Evolutionary conservation across 805 yeast genomes (phyloP).

Genomic region (Sungouiozyma intestinalis): DNA sequence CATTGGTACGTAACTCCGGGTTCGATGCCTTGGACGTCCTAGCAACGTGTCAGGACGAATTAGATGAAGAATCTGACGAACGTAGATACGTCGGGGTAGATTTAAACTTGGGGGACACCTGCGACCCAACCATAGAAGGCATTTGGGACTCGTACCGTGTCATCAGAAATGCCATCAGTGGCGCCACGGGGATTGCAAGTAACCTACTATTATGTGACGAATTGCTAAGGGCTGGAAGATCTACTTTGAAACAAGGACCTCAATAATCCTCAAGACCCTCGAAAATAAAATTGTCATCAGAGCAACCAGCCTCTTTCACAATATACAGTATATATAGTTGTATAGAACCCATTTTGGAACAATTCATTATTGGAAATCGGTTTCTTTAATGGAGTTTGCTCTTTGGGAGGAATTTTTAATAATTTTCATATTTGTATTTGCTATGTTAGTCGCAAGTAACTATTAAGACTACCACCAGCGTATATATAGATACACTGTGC

Average conservation of each 20-base stretch:
- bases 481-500: neutral
- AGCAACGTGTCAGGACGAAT: conserved; percentile 71
- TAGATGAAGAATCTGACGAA: conserved; percentile 35
- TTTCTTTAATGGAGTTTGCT: neutral
- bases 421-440: neutral
- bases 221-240: conserved; percentile 90
- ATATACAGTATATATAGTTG: neutral
- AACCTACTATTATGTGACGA: conserved; percentile 92
- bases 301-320: too few species aligned
- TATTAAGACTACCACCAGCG: neutral
- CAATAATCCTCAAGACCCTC: conserved; percentile 7
- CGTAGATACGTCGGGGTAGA: conserved; percentile 86
- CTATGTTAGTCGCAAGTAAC: neutral
- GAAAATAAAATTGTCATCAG: neutral
- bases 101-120: conserved; percentile 83
- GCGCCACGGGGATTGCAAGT: conserved; percentile 91
- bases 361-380: neutral
- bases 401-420: neutral
- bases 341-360: too few species aligned
- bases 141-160: conserved; percentile 96
- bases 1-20: conserved; percentile 86
- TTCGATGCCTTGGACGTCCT: conserved; percentile 85
- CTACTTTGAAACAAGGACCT: conserved; percentile 61
- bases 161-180: conserved; percentile 79
- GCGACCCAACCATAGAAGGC: conserved; percentile 91